These are phyloP conservation scores for Gracilaria gracilis DNA, from an alignment of 23 red algal genomes.

Conservation along the genomic window DNA sequence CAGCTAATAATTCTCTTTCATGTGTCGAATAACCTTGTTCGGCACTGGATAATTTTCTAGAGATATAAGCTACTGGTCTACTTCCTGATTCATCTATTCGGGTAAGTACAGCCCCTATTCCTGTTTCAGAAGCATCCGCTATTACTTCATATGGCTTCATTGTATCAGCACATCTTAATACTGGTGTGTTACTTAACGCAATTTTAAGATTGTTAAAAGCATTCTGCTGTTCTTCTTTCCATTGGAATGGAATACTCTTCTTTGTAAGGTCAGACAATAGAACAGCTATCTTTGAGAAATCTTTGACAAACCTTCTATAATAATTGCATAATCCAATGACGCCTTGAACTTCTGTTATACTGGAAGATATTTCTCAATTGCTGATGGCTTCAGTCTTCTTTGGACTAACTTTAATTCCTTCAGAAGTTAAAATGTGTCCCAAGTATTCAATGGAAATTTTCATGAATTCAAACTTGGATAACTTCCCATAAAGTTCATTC, in stretches of 20 bases:
- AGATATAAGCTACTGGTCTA: slow-evolving; percentile 47
- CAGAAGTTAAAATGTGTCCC: slow-evolving; percentile 32
- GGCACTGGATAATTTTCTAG: slow-evolving; percentile 32
- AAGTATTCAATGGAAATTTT: slow-evolving; percentile 44
- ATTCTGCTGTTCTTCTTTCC: neutral
- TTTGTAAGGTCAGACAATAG: slow-evolving; percentile 27
- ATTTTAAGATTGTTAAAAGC: slow-evolving; percentile 12
- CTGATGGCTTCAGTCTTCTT: slow-evolving; percentile 52
- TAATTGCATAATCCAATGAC: slow-evolving; percentile 56
- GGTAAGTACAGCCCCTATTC: slow-evolving; percentile 30
- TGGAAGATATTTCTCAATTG: slow-evolving; percentile 2
- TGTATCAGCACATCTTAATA: slow-evolving; percentile 19
- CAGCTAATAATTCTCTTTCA: slow-evolving; percentile 36
- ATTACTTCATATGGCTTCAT: slow-evolving; percentile 27
- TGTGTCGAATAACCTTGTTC: slow-evolving; percentile 51
- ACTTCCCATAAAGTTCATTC: slow-evolving; percentile 29
- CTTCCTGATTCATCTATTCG: slow-evolving; percentile 38
- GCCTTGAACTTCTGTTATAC: slow-evolving; percentile 22
- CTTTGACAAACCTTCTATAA: slow-evolving; percentile 53
- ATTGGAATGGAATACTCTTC: slow-evolving; percentile 2
- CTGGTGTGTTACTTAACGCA: slow-evolving; percentile 17
- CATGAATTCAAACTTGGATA: slow-evolving; percentile 33
- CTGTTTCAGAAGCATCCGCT: slow-evolving; percentile 27
- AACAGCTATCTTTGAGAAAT: slow-evolving; percentile 20
- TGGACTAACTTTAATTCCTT: slow-evolving; percentile 12